Base-by-base conservation (phyloP, 805 yeast genomes). In the Wickerhamiella australiensis region DNA sequence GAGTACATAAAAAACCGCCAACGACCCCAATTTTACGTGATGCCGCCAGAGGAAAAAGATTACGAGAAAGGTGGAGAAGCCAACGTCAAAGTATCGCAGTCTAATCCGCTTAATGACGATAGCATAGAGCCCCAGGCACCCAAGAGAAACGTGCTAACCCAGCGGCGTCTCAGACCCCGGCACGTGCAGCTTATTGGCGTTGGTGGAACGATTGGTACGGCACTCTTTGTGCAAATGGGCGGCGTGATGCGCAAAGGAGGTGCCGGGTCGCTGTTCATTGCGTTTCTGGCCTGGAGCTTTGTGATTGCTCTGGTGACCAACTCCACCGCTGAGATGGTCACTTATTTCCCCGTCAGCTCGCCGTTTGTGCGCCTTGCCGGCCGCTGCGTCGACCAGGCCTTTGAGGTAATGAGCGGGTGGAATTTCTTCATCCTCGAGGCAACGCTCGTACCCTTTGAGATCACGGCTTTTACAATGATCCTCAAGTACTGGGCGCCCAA, bases 401-500 rank as follows among this genome's bases (percentile, higher is more conserved):
- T 82, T 50, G 92, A 82, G 56, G 75, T 82, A 42, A 76, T 76
- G 72, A 77, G 82, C 1, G 87, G 90, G 22, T 84, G 85, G 81
- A 83, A 84, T 60, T 84, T 81, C 59, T 82, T 83, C 76, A 69
- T 83, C 53, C 67, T 83, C 57, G 81, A 82, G 61, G 80, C 87
- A 54, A 79, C 83, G 0, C 78, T 79, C 53, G 81, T 85, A 44
- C 95, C 95, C 2, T 83, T 80, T 58, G 95, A 86, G 65, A 79
- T 85, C 47, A 82, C 82, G 7, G 82, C 87, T 5, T 87, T 82
- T 7, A 82, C 84, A 56, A 73, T 85, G n/a, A 78, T 85, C 58
- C 72, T 85, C 43, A 86, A 85, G 59, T 85, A 71, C 59, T 85
- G 95, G 95, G 70, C 83, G 53, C 79, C 78, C 53, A 87, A 79